These are phyloP conservation scores for Polyplosphaeria fusca DNA, from an alignment of 495 filamentous ascomycete genomes.

Conservation along the genomic window DNA sequence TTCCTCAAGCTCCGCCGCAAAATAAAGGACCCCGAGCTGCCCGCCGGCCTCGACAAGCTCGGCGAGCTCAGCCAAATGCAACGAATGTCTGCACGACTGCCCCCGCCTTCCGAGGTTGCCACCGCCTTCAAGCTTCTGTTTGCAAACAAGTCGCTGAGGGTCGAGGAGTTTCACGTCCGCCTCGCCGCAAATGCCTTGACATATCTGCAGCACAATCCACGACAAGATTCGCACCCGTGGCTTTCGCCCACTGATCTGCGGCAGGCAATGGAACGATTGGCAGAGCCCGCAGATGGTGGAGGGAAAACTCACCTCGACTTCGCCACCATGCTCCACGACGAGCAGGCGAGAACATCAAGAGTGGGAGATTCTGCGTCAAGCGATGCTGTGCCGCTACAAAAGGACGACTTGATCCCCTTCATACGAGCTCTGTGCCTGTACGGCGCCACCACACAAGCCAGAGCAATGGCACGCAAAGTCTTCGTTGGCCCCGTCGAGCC, in stretches of 20 bases:
- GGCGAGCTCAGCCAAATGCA: conserved; percentile 49
- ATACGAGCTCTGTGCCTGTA: conserved; percentile 6
- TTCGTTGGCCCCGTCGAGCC: too few relatives aligned
- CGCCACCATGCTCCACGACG: conserved; percentile 55
- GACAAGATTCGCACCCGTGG: conserved; percentile 40
- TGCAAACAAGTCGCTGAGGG: conserved; percentile 1
- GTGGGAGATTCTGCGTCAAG: conserved; percentile 18
- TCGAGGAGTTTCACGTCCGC: conserved; percentile 25
- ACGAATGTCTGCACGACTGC: conserved; percentile 53
- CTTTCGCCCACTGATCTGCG: conserved; percentile 49
- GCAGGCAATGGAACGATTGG: conserved; percentile 42
- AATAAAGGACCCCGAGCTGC: conserved; percentile 53
- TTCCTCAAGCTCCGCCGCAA: conserved; percentile 55
- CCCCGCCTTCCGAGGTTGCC: conserved; percentile 56
- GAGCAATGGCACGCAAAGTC: conserved; percentile 25
- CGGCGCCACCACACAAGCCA: conserved; percentile 20
- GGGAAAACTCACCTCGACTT: conserved; percentile 49
- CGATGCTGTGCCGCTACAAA: neutral
- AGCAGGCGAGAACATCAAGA: conserved; percentile 47
- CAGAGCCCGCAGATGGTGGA: conserved; percentile 44
- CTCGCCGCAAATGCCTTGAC: conserved; percentile 52
- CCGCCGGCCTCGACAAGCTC: conserved; percentile 59
- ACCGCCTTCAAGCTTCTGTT: conserved; percentile 66
- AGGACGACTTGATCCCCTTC: neutral
- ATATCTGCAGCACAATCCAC: conserved; percentile 52